phyloP scores from a whole-genome alignment of 139 green algal species.

The Chlamydomonas asymmetrica region DNA sequence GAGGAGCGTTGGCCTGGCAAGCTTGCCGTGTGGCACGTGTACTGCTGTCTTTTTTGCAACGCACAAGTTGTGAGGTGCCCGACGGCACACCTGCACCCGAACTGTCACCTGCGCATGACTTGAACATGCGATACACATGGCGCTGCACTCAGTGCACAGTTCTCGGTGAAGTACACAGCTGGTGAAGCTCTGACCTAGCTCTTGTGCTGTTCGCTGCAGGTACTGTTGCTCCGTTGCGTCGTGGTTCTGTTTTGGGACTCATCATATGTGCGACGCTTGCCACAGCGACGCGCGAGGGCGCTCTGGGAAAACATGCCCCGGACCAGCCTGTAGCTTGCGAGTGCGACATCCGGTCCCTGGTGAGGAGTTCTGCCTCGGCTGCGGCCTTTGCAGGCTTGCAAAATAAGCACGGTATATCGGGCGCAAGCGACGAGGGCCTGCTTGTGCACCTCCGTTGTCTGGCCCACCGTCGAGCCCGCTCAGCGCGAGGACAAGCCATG shows the following conservation, averaged over 20 bases:
- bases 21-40: not conserved
- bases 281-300: not conserved
- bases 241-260: slow-evolving; percentile 52
- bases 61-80: too few relatives aligned
- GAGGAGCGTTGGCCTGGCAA: not conserved
- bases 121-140: too few relatives aligned
- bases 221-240: slow-evolving; percentile 47
- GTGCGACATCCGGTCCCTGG: slow-evolving; percentile 29
- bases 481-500: too few relatives aligned
- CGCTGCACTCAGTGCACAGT: not conserved
- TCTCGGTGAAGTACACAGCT: too few relatives aligned
- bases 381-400: slow-evolving; percentile 42
- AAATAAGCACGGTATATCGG: too few relatives aligned
- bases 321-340: slow-evolving; percentile 29
- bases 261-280: slow-evolving; percentile 46
- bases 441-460: too few relatives aligned
- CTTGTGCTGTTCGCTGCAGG: not conserved
- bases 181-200: not conserved
- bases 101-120: not conserved
- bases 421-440: too few relatives aligned
- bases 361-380: slow-evolving; percentile 48
- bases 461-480: too few relatives aligned
- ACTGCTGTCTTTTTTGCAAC: not conserved
- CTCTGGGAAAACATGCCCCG: not conserved
- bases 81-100: not conserved